A percentile compares a stretch with the other conserved stretches of the same genome.
Conservation (phyloP, 2,329 filamentous ascomycete genomes). For the Sclerotiophoma versabilis region DNA sequence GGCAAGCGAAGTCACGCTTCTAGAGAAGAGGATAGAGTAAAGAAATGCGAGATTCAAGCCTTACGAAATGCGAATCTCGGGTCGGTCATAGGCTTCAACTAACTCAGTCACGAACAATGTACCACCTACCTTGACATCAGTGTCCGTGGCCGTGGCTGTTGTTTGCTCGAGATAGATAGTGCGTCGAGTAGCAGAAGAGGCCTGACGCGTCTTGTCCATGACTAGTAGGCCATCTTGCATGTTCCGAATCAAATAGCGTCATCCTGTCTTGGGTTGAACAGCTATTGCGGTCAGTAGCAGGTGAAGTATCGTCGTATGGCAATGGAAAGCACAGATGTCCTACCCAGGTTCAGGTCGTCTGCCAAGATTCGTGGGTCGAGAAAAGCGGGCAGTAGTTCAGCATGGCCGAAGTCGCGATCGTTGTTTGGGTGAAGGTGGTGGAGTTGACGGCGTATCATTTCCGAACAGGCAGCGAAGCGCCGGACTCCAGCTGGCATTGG, state of each 20-base stretch:
- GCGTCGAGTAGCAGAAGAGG: too few relatives aligned
- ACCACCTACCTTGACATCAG: too few relatives aligned
- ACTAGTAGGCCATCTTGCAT: background rate
- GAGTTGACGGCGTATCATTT: conserved; percentile 5
- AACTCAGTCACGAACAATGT: too few relatives aligned
- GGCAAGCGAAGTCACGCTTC: too few relatives aligned
- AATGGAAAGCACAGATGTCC: background rate
- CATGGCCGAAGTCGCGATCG: conserved; percentile 8
- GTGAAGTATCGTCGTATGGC: background rate
- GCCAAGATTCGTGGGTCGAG: background rate
- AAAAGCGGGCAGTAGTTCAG: conserved; percentile 5
- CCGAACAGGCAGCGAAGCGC: conserved; percentile 19
- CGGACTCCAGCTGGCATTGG: conserved; percentile 29
- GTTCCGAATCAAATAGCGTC: background rate
- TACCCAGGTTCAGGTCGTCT: background rate
- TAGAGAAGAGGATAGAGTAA: too few relatives aligned
- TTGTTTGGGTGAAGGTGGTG: conserved; percentile 1
- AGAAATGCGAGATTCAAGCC: too few relatives aligned
- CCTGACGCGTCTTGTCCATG: too few relatives aligned
- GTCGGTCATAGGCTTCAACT: too few relatives aligned
- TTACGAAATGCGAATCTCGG: too few relatives aligned
- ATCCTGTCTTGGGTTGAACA: background rate
- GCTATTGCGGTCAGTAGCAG: background rate
- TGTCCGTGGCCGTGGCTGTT: too few relatives aligned
- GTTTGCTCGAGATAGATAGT: too few relatives aligned